Evolutionary conservation across 1,139 yeast species (phyloP).

Genomic region (Hansenula sp.): DNA sequence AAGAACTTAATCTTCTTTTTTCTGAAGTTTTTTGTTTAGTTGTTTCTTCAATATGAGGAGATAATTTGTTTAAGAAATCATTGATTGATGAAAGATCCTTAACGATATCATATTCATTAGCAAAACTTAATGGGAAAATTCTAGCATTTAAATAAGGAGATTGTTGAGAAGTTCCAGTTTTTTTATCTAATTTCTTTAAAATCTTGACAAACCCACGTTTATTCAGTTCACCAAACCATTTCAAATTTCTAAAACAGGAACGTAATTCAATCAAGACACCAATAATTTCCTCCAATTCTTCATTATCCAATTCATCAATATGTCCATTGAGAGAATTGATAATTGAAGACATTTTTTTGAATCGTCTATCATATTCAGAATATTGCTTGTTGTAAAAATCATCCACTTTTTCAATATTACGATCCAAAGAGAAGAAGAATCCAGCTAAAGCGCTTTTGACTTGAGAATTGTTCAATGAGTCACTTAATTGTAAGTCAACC

Average conservation of each 20-base stretch:
- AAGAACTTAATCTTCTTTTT: slow-evolving; percentile 4
- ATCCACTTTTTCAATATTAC: slow-evolving; percentile 79
- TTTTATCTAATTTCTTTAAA: slow-evolving; percentile 86
- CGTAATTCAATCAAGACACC: slow-evolving; percentile 75
- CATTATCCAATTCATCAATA: slow-evolving; percentile 36
- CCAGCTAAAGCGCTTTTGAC: slow-evolving; percentile 46
- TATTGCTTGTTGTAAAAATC: slow-evolving; percentile 70
- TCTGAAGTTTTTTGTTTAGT: neutral
- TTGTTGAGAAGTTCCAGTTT: slow-evolving; percentile 66
- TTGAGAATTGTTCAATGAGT: slow-evolving; percentile 31
- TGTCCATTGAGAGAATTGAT: slow-evolving; percentile 24
- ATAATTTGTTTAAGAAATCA: slow-evolving; percentile 43
- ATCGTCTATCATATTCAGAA: slow-evolving; percentile 68
- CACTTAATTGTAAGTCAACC: slow-evolving; percentile 15
- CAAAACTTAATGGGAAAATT: slow-evolving; percentile 72
- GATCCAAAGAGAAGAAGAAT: slow-evolving; percentile 75
- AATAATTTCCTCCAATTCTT: slow-evolving; percentile 76
- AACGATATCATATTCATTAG: slow-evolving; percentile 57
- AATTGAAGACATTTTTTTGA: slow-evolving; percentile 42
- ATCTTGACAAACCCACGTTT: slow-evolving; percentile 88
- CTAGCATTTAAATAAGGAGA: slow-evolving; percentile 64
- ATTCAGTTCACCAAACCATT: slow-evolving; percentile 93
- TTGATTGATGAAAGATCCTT: slow-evolving; percentile 53
- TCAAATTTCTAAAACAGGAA: slow-evolving; percentile 72
- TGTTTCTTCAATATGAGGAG: slow-evolving; percentile 28